Evolutionary conservation across 2,329 filamentous ascomycete species (phyloP).

Genomic region (Colletotrichum acutatum): DNA sequence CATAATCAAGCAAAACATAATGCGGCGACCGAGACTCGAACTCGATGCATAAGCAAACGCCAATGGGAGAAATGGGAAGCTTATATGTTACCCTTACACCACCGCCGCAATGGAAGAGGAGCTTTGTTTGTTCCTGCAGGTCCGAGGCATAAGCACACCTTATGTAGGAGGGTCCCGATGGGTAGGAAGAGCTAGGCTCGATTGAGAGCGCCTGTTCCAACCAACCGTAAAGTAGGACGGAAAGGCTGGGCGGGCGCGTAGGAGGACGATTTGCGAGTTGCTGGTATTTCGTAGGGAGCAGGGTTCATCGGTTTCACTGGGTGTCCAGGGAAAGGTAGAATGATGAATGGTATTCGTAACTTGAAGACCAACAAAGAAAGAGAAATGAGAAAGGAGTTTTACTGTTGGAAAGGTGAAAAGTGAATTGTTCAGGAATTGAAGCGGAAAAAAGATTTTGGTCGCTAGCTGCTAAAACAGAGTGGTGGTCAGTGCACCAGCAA

Average conservation of each 20-base stretch:
- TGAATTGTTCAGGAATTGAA: not conserved
- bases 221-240: not conserved
- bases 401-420: too few relatives aligned
- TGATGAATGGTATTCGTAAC: not conserved
- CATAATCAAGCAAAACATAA: not conserved
- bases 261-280: not conserved
- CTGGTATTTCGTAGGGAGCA: not conserved
- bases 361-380: not conserved
- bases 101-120: not conserved
- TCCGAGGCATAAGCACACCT: not conserved
- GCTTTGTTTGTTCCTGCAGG: not conserved
- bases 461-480: not conserved
- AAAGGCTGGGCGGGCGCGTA: too few relatives aligned
- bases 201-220: not conserved
- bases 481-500: not conserved
- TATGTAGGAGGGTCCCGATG: not conserved
- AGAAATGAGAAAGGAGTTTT: not conserved
- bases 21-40: slow-evolving; percentile 33
- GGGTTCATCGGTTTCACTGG: not conserved
- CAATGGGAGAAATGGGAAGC: slow-evolving; percentile 19
- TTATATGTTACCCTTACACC: slow-evolving; percentile 34
- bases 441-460: not conserved
- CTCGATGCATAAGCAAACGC: slow-evolving; percentile 19
- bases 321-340: not conserved
- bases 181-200: not conserved